Evolutionary conservation across 2,329 filamentous ascomycete genomes (phyloP).

Genomic region (Colletotrichum brevisporum): DNA sequence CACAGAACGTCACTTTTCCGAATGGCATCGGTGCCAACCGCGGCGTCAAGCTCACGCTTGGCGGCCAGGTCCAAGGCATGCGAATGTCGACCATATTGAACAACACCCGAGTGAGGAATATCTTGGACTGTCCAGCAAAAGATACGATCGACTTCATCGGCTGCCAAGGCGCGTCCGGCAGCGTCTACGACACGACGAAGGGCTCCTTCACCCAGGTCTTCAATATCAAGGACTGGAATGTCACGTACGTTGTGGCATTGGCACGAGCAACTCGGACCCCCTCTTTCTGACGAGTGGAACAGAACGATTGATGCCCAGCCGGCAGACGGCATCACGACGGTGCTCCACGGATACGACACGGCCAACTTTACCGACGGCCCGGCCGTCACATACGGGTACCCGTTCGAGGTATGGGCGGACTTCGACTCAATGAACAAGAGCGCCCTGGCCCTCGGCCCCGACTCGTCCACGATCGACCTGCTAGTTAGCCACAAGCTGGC

Average conservation of each 20-base stretch:
- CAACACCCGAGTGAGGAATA: constrained; percentile 39
- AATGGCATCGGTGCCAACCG: constrained; percentile 41
- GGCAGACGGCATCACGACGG: constrained; percentile 25
- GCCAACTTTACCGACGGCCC: constrained; percentile 40
- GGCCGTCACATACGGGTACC: constrained; percentile 35
- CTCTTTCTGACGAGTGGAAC: background rate
- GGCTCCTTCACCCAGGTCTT: constrained; percentile 29
- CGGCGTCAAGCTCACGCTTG: constrained; percentile 38
- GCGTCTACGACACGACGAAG: constrained; percentile 35
- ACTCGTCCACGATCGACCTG: constrained; percentile 39
- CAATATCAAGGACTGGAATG: constrained; percentile 38
- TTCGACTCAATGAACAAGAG: constrained; percentile 40
- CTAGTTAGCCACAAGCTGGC: constrained; percentile 32
- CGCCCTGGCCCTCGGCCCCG: constrained; percentile 37
- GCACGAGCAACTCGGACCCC: too few species aligned
- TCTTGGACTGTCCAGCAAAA: constrained; percentile 29
- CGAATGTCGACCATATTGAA: constrained; percentile 39
- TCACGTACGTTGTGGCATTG: constrained; percentile 16
- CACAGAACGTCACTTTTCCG: constrained; percentile 39
- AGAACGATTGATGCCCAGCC: constrained; percentile 32
- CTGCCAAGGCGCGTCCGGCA: constrained; percentile 38
- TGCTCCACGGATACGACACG: constrained; percentile 36
- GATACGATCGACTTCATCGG: constrained; percentile 32
- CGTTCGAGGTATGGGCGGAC: constrained; percentile 42
- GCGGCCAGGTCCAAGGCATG: constrained; percentile 38